phyloP scores from a whole-genome alignment of 1,284 basidiomycete genomes.

The Cutaneotrichosporon cavernicola region DNA sequence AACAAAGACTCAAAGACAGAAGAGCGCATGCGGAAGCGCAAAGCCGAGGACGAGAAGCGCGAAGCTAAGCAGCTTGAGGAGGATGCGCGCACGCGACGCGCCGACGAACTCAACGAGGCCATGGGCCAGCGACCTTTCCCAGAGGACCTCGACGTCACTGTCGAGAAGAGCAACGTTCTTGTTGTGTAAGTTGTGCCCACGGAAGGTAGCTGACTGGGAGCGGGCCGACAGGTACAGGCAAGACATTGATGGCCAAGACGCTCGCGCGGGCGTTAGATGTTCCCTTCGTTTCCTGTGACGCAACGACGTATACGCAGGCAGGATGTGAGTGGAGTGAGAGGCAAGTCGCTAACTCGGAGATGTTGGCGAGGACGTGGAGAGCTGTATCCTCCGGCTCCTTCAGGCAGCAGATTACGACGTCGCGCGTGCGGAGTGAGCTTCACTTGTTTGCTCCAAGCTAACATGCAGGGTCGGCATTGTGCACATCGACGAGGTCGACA shows the following conservation, averaged over 20 bases:
- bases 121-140: slow-evolving; percentile 11
- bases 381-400: slow-evolving; percentile 76
- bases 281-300: slow-evolving; percentile 68
- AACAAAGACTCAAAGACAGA: slow-evolving; percentile 7
- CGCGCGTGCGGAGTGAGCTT: slow-evolving; percentile 56
- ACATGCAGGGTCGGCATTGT: slow-evolving; percentile 77
- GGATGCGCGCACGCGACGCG: slow-evolving; percentile 24
- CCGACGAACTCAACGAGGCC: slow-evolving; percentile 23
- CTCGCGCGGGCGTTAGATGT: slow-evolving; percentile 83
- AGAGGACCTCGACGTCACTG: slow-evolving; percentile 46
- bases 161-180: slow-evolving; percentile 91
- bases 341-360: slow-evolving; percentile 58
- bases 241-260: slow-evolving; percentile 81
- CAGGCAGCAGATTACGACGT: slow-evolving; percentile 86
- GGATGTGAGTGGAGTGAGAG: slow-evolving; percentile 47
- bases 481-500: slow-evolving; percentile 95
- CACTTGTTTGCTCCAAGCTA: neutral
- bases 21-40: slow-evolving; percentile 6
- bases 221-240: slow-evolving; percentile 61
- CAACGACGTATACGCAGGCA: slow-evolving; percentile 55
- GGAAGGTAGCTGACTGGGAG: slow-evolving; percentile 28
- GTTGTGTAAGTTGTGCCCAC: slow-evolving; percentile 63
- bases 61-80: slow-evolving; percentile 15
- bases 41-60: slow-evolving; percentile 9
- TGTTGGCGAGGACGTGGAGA: slow-evolving; percentile 92